Percentiles rank a stretch among this genome's conserved stretches.
Evolutionary conservation across 768 basidiomycete genomes (phyloP).

Genomic region (Antrodiella citrinella): DNA sequence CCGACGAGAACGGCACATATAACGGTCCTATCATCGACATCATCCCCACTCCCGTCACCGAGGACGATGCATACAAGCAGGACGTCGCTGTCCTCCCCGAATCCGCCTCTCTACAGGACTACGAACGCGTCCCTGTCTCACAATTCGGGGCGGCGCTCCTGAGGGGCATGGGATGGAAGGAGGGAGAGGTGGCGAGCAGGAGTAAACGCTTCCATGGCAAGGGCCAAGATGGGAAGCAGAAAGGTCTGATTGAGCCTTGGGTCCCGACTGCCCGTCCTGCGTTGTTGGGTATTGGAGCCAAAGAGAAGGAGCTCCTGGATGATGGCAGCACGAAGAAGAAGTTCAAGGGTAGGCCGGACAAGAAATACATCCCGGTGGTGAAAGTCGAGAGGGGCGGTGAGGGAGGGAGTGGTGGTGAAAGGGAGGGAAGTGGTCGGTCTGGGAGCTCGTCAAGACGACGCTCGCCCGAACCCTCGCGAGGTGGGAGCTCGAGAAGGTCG

Average conservation of each 20-base stretch:
- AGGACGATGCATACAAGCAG: constrained; percentile 77
- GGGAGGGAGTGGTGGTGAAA: constrained; percentile 17
- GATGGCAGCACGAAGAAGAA: constrained; percentile 54
- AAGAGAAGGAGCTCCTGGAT: constrained; percentile 68
- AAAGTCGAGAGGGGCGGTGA: constrained; percentile 44
- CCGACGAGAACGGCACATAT: constrained; percentile 49
- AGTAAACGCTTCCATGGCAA: constrained; percentile 17
- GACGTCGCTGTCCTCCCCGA: constrained; percentile 80
- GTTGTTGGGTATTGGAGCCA: constrained; percentile 89
- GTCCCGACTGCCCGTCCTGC: constrained; percentile 78
- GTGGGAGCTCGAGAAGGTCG: constrained; percentile 18
- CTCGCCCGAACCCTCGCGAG: constrained; percentile 26
- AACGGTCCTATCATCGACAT: constrained; percentile 43
- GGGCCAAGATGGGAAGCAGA: constrained; percentile 23
- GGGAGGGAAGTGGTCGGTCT: constrained; percentile 11
- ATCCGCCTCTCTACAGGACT: constrained; percentile 71
- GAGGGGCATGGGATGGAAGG: constrained; percentile 96
- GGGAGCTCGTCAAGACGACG: constrained; percentile 25
- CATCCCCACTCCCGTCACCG: constrained; percentile 51
- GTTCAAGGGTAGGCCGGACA: constrained; percentile 43
- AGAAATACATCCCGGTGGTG: constrained; percentile 77
- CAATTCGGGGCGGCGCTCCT: constrained; percentile 91
- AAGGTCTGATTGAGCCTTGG: constrained; percentile 68
- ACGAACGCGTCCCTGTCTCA: constrained; percentile 83
- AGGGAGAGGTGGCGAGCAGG: constrained; percentile 63